These are phyloP conservation scores for Dipteronia sinensis DNA, from an alignment of 345 rosid species.

Conservation along the genomic window DNA sequence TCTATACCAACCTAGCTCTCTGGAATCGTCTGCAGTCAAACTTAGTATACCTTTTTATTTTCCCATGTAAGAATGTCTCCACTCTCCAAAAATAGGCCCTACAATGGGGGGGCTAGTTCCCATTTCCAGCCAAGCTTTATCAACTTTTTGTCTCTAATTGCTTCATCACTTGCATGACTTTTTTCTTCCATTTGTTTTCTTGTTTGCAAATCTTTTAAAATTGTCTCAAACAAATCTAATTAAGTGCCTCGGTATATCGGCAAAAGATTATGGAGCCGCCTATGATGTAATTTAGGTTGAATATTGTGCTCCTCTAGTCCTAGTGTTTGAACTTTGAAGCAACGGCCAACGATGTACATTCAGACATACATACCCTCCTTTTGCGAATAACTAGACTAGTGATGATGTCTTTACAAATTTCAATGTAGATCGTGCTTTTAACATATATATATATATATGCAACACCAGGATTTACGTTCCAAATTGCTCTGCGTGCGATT, in stretches of 20 bases:
- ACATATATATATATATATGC: constrained; percentile 1
- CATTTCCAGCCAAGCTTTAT: constrained; percentile 33
- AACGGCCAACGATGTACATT: not conserved
- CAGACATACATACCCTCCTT: not conserved
- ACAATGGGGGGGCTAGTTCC: constrained; percentile 40
- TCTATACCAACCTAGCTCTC: not conserved
- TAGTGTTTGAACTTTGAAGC: not conserved
- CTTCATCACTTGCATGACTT: not conserved
- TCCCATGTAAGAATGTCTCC: constrained; percentile 30
- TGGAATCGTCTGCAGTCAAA: constrained; percentile 32
- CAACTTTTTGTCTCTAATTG: constrained; percentile 5
- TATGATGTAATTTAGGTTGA: not conserved
- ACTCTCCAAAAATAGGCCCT: constrained; percentile 16
- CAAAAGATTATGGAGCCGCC: constrained; percentile 10
- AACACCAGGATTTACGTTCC: not conserved
- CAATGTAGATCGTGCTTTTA: constrained; percentile 9
- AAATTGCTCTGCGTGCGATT: not conserved
- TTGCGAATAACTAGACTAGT: constrained; percentile 8
- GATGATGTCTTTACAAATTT: not conserved
- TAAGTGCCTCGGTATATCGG: not conserved
- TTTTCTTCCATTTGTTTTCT: not conserved
- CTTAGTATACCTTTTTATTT: constrained; percentile 25
- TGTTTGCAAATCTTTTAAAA: not conserved
- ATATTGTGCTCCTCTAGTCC: constrained; percentile 18
- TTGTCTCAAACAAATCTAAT: not conserved